These are phyloP conservation scores for Fabrea salina DNA, from an alignment of 169 alveolate species.

Conservation along the genomic window DNA sequence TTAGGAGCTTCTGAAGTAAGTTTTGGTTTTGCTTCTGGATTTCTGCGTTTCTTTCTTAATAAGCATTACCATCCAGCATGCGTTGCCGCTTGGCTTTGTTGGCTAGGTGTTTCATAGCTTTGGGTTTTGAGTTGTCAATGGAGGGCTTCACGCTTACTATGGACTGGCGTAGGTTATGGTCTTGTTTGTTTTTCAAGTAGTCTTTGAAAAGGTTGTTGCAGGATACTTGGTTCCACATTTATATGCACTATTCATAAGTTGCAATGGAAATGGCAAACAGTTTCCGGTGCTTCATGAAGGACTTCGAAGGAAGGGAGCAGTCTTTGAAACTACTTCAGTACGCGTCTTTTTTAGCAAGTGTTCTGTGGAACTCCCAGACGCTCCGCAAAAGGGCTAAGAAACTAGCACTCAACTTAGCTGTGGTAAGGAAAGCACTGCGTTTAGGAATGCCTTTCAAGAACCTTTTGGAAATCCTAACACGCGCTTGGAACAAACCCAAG, in stretches of 20 bases:
- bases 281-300: neutral
- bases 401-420: neutral
- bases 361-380: neutral
- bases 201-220: neutral
- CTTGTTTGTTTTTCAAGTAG: conserved; percentile 16
- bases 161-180: neutral
- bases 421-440: neutral
- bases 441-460: conserved; percentile 24
- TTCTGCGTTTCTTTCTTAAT: neutral
- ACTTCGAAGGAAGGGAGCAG: neutral
- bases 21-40: neutral
- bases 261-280: neutral
- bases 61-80: neutral
- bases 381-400: neutral
- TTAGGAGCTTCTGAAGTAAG: conserved; percentile 5
- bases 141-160: neutral
- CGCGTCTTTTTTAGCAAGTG: neutral
- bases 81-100: neutral
- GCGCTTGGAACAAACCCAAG: neutral
- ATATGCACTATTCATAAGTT: too few relatives aligned
- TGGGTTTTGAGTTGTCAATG: neutral
- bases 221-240: conserved; percentile 8
- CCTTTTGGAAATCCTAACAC: neutral
- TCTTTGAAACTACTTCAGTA: neutral
- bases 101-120: neutral